Evolutionary conservation across 345 rosid genomes (phyloP).

Genomic region (Gossypium longicalyx): DNA sequence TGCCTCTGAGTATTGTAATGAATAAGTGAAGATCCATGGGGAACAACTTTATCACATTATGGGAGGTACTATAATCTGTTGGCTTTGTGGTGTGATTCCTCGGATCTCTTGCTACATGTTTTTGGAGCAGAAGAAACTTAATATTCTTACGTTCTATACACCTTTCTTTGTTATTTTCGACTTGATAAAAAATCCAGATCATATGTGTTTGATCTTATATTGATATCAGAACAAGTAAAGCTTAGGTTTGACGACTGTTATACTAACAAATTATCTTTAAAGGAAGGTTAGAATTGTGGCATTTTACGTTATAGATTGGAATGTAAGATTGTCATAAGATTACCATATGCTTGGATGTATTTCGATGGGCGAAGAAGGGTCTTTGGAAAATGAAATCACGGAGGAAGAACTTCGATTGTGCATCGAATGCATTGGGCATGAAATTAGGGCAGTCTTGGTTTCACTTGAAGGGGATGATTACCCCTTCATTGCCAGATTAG

Average conservation of each 20-base stretch:
- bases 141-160: neutral
- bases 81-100: neutral
- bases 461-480: too few relatives aligned
- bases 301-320: too few relatives aligned
- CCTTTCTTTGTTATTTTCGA: neutral
- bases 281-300: too few relatives aligned
- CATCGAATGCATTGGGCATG: too few relatives aligned
- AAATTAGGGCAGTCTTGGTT: too few relatives aligned
- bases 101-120: neutral
- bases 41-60: conserved; percentile 4
- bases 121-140: neutral
- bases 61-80: conserved; percentile 1
- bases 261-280: neutral
- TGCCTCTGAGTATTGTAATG: conserved; percentile 69
- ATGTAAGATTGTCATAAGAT: too few relatives aligned
- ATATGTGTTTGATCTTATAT: neutral
- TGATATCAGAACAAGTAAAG: neutral
- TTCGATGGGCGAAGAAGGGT: too few relatives aligned
- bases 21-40: conserved; percentile 16
- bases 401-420: too few relatives aligned
- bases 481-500: too few relatives aligned
- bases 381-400: too few relatives aligned
- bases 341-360: too few relatives aligned
- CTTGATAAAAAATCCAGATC: neutral
- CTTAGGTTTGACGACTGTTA: neutral